phyloP scores from a whole-genome alignment of 2,329 filamentous ascomycete genomes.

The Chaetothyriales sp. region DNA sequence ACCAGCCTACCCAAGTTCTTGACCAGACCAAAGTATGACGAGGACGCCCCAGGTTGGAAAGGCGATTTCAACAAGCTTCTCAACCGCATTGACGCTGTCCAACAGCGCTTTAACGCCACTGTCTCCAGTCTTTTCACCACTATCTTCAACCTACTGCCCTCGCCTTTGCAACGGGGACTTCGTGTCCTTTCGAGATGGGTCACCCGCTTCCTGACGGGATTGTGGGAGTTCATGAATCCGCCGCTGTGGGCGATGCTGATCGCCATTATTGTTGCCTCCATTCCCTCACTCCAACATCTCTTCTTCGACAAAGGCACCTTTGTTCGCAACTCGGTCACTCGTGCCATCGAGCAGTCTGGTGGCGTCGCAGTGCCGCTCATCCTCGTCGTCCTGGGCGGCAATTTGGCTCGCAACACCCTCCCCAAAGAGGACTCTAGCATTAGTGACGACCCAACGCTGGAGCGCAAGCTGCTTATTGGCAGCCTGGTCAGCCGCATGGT shows the following conservation, averaged over 20 bases:
- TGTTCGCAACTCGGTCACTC: slow-evolving; percentile 80
- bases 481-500: slow-evolving; percentile 82
- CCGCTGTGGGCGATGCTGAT: slow-evolving; percentile 93
- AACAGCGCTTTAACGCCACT: not conserved
- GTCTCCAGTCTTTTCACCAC: slow-evolving; percentile 6
- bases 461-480: slow-evolving; percentile 68
- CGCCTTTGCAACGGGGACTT: slow-evolving; percentile 36
- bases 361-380: slow-evolving; percentile 90
- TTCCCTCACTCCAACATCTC: slow-evolving; percentile 63
- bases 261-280: slow-evolving; percentile 78
- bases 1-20: slow-evolving; percentile 48
- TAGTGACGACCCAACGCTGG: slow-evolving; percentile 51
- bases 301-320: slow-evolving; percentile 88
- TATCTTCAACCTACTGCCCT: slow-evolving; percentile 37
- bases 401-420: slow-evolving; percentile 81
- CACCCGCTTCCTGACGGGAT: slow-evolving; percentile 44
- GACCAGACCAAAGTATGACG: slow-evolving; percentile 22
- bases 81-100: slow-evolving; percentile 11
- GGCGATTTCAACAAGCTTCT: slow-evolving; percentile 20
- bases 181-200: slow-evolving; percentile 27
- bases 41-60: slow-evolving; percentile 18
- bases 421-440: slow-evolving; percentile 51
- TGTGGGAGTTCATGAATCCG: slow-evolving; percentile 96
- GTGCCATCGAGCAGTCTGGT: slow-evolving; percentile 69
- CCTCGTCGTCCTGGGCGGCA: slow-evolving; percentile 84